Base-by-base conservation (phyloP, 1,284 basidiomycete species). In the Naganishia liquefaciens region DNA sequence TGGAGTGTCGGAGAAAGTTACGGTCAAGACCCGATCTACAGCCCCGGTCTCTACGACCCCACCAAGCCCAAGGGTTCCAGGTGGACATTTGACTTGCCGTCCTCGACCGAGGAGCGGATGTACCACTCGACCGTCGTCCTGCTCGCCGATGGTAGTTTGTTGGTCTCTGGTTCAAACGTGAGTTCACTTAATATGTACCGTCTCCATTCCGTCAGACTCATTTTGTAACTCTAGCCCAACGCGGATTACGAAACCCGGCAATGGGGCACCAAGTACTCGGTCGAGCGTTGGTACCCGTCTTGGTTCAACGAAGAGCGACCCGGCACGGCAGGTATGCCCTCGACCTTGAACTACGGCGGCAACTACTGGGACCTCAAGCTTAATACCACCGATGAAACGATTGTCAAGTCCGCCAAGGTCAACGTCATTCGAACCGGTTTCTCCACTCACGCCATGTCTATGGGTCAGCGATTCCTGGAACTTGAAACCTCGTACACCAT, bases 41-140 rank as follows among this genome's bases (percentile, higher is more conserved):
- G 69, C 60, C 78, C 78, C 17, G 75, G 76, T 25, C 71, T 79
- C 70, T 93, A 91, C 78, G 85, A 92, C 74, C 88, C 54, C 81
- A 82, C 54, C 81, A 85, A 60, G 79, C 87, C 49, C 71, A 50
- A 79, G 37, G 90, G 91, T 54, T 79, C 78, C 28, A 85, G 89
- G 53, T 93, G 91, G 90, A 61, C 66, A 25, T 68, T 64, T 23
- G 44, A 62, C 40, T 49, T 68, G 37, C 44, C 55, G 27, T 70
- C 75, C 4, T 87, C 88, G 9, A 82, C 76, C 37, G 87, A 91
- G 69, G 80, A 91, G 64, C 86, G 92, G 69, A 81, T 95, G 71
- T 94, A 95, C 80, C 92, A 95, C 78, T 93, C 90, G 3, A 86
- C 86, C 9, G 91, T 91, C n/a, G 82, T 95, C 21, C 85, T 97